A percentile compares a stretch with the other conserved stretches of the same genome.
phyloP scores from a whole-genome alignment of 2,329 filamentous ascomycete species.

The Fusarium agapanthi region DNA sequence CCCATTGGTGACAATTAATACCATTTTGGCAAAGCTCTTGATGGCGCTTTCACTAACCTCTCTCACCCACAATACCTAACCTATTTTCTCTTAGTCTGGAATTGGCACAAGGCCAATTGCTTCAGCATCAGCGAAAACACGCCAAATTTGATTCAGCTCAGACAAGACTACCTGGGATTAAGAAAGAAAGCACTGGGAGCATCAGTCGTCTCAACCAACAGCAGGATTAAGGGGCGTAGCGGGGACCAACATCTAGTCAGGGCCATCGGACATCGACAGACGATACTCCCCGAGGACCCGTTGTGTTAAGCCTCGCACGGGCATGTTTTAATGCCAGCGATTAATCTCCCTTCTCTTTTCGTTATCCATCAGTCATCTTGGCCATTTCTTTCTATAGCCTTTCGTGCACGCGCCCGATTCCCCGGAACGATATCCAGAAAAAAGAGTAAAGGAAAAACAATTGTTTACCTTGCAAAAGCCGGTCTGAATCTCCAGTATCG shows the following conservation, averaged over 20 bases:
- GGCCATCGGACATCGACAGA: neutral
- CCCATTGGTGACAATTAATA: neutral
- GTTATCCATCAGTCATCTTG: neutral
- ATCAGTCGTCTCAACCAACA: neutral
- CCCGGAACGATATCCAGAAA: neutral
- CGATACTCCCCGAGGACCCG: neutral
- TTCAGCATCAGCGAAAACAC: neutral
- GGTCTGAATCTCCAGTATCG: rapidly evolving
- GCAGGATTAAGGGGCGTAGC: neutral
- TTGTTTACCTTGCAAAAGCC: neutral
- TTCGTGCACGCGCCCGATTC: neutral
- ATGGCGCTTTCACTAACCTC: neutral
- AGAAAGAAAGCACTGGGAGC: neutral
- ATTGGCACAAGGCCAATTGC: neutral
- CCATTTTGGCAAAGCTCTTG: neutral
- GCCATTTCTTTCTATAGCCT: neutral
- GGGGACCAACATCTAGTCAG: neutral
- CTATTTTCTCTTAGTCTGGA: neutral
- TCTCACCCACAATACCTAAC: neutral
- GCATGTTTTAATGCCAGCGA: neutral
- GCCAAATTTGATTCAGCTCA: neutral
- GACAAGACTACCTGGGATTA: neutral
- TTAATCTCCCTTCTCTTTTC: neutral
- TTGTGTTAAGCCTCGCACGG: neutral
- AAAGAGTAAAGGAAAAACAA: neutral